Conservation (phyloP, 495 filamentous ascomycete species). For the Trypethelium eluteriae region DNA sequence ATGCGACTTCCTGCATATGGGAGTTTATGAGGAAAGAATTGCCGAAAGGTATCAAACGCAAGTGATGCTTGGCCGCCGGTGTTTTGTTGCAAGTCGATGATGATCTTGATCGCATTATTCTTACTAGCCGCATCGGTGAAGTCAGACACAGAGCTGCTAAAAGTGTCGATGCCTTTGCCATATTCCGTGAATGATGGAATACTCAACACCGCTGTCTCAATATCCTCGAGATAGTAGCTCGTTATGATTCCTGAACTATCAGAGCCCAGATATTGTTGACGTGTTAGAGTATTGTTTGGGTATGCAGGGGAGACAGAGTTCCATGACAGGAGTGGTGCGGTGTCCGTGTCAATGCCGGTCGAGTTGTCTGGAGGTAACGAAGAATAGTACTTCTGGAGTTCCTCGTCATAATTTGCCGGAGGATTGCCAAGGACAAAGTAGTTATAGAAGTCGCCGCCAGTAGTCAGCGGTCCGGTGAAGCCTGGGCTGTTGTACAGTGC, state of each 20-base stretch:
- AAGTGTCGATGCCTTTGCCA: slow-evolving; percentile 32
- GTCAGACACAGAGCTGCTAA: slow-evolving; percentile 34
- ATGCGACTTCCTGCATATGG: slow-evolving; percentile 42
- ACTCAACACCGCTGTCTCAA: slow-evolving; percentile 41
- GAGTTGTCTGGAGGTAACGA: not conserved
- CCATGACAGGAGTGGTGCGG: not conserved
- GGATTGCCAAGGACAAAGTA: slow-evolving; percentile 41
- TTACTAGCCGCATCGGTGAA: slow-evolving; percentile 39
- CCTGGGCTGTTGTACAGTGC: slow-evolving; percentile 35
- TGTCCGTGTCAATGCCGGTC: slow-evolving; percentile 13
- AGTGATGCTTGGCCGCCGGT: slow-evolving; percentile 42
- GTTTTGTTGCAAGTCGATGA: slow-evolving; percentile 51
- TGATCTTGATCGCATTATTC: slow-evolving; percentile 38
- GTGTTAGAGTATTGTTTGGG: slow-evolving; percentile 10
- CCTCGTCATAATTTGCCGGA: slow-evolving; percentile 15
- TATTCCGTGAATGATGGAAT: slow-evolving; percentile 43
- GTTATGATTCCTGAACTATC: slow-evolving; percentile 26
- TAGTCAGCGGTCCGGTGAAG: slow-evolving; percentile 39
- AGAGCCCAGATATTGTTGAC: slow-evolving; percentile 23
- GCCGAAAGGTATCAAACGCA: slow-evolving; percentile 43
- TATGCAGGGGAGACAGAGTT: slow-evolving; percentile 7
- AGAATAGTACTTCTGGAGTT: not conserved
- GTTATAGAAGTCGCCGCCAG: slow-evolving; percentile 45
- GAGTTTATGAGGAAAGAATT: slow-evolving; percentile 44
- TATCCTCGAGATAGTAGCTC: slow-evolving; percentile 37